Conservation (phyloP, 73 alveolate genomes). For the Paramecium bursaria region DNA sequence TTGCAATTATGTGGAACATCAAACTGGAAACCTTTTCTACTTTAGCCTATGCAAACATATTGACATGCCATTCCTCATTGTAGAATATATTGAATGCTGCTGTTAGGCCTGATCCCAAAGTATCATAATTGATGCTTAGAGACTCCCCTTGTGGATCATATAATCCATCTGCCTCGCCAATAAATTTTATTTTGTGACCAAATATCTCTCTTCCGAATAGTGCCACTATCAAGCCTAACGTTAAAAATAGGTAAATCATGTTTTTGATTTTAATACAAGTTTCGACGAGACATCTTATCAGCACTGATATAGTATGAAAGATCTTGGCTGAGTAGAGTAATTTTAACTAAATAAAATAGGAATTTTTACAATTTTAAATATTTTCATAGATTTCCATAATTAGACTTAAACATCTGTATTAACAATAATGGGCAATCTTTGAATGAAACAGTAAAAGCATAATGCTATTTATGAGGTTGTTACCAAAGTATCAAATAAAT, state of each 20-base stretch:
- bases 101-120: conserved; percentile 7
- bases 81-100: conserved; percentile 37
- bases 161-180: not conserved
- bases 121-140: conserved; percentile 1
- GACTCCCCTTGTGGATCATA: conserved; percentile 25
- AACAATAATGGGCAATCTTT: not conserved
- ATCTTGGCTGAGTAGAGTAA: conserved; percentile 37
- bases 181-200: no score
- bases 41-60: conserved; percentile 33
- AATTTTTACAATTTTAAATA: not conserved
- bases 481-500: not conserved
- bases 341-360: no score
- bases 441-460: not conserved
- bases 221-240: not conserved
- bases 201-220: not conserved
- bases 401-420: not conserved
- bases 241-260: conserved; percentile 2
- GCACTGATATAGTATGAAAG: not conserved
- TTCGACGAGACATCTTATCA: not conserved
- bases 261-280: conserved; percentile 7
- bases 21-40: not conserved
- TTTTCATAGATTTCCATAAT: not conserved
- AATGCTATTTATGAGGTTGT: not conserved
- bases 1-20: not conserved
- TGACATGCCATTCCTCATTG: conserved; percentile 58